Evolutionary conservation across 73 alveolate species (phyloP), one percentile per base, ranked within the genome.

Genomic region (Paramecium bursaria): DNA sequence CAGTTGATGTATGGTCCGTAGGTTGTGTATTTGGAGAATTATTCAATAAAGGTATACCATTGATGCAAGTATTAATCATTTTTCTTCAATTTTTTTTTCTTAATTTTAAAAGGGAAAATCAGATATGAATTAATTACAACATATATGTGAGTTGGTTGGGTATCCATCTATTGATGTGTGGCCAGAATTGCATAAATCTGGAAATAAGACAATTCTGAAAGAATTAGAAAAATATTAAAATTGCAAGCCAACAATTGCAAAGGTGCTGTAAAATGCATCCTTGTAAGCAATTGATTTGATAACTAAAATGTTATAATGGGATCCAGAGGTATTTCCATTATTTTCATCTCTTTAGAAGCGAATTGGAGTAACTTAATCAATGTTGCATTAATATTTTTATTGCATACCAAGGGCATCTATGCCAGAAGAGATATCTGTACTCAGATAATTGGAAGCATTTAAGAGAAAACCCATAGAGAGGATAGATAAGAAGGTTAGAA

Each of bases 1-100:
- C 96, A 0, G 79, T 92, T 30, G 98, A 93, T 77, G 88, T 93
- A 30, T 93, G 98, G 98, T 54, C 85, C 30, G 89, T 79, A 9
- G 89, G 89, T 1, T 79, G 89, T 79, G 89, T 79, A n/a, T 79
- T 79, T 53, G 89, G 85, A 3, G 89, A 79, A 23, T 55, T 79
- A 54, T 26, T 79, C 22, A 79, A 79, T 79, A 52, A 57, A 55
- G 89, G 89, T 11, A 53, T 53, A 30, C 89, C 89, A 21, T 11
- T 79, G 19, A 19, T 79, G 2, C 73, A 61, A 4, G 82, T 67
- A 3, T 21, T 7, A 13, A 25, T 7, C 17, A 4, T 7, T 7
- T 39, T 7, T 7, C 33, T 35, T 3, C 19, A 13, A 13, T 35
- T 7, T n/a, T 14, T 7, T 7, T 39, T 7, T 7, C 33, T 35